phyloP scores from a whole-genome alignment of 352 stramenopile genomes.

The Globisporangium cederbergense region DNA sequence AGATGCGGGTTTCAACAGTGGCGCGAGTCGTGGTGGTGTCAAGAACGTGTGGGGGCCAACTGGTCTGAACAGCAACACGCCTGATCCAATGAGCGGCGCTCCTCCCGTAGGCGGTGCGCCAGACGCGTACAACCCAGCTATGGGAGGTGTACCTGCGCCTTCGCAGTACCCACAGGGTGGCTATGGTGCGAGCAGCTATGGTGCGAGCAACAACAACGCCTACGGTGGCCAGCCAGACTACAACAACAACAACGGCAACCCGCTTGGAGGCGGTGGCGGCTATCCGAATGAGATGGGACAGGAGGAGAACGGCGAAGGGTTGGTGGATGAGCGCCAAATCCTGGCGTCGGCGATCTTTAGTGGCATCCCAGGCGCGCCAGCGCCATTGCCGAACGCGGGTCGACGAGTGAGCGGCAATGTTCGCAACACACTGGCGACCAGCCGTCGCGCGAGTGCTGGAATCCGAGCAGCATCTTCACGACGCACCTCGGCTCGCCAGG shows the following conservation, averaged over 20 bases:
- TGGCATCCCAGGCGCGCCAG: conserved; percentile 85
- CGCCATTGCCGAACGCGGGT: conserved; percentile 31
- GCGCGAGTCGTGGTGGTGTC: conserved; percentile 27
- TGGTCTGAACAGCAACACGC: conserved; percentile 46
- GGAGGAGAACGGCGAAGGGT: conserved; percentile 46
- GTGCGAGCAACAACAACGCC: not conserved
- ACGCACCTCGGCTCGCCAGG: conserved; percentile 34
- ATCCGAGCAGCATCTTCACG: conserved; percentile 24
- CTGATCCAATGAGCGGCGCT: conserved; percentile 11
- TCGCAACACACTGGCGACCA: conserved; percentile 11
- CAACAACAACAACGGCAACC: conserved; percentile 10
- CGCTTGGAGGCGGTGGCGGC: conserved; percentile 23
- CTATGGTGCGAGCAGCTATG: conserved; percentile 7
- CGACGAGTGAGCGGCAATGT: conserved; percentile 39
- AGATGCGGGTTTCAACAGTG: conserved; percentile 38
- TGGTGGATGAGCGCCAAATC: conserved; percentile 73
- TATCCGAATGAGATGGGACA: conserved; percentile 44
- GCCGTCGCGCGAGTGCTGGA: conserved; percentile 29
- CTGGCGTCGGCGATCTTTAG: conserved; percentile 97
- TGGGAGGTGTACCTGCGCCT: conserved; percentile 7
- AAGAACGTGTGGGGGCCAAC: conserved; percentile 88
- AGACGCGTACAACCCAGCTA: conserved; percentile 36
- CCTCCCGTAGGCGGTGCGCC: conserved; percentile 2
- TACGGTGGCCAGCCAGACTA: conserved; percentile 16
- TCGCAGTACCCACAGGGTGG: conserved; percentile 17